phyloP scores from a whole-genome alignment of 495 filamentous ascomycete species.

The Penicillium chermesinum region DNA sequence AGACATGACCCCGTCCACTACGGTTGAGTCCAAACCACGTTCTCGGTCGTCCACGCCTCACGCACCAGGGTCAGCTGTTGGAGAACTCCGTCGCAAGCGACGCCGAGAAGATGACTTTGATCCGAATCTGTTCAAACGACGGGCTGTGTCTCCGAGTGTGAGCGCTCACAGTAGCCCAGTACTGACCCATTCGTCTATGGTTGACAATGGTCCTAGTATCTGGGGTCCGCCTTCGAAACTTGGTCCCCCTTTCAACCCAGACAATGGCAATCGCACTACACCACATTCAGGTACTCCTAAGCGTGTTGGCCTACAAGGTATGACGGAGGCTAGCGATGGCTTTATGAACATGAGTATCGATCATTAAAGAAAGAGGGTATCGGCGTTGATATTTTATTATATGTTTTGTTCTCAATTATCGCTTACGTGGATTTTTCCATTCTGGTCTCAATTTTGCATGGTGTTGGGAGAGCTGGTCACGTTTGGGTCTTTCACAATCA shows the following conservation, averaged over 20 bases:
- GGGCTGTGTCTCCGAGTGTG: slow-evolving; percentile 89
- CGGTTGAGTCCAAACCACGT: slow-evolving; percentile 33
- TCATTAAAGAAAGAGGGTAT: slow-evolving; percentile 1
- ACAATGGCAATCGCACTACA: slow-evolving; percentile 34
- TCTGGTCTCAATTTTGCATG: slow-evolving; percentile 5
- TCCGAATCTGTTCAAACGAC: slow-evolving; percentile 80
- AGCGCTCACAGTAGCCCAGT: slow-evolving; percentile 86
- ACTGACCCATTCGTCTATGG: slow-evolving; percentile 72
- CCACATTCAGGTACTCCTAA: slow-evolving; percentile 46
- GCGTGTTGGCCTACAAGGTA: slow-evolving; percentile 85
- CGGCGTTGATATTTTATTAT: neutral
- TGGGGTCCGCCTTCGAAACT: slow-evolving; percentile 68
- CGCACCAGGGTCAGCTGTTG: slow-evolving; percentile 42
- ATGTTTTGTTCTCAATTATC: neutral
- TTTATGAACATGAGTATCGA: slow-evolving; percentile 98
- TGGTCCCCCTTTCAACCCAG: slow-evolving; percentile 43
- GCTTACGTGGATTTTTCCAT: neutral
- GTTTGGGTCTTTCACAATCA: slow-evolving; percentile 3
- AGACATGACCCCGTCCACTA: slow-evolving; percentile 63
- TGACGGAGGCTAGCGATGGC: slow-evolving; percentile 92
- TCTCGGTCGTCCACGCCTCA: slow-evolving; percentile 51
- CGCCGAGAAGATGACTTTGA: slow-evolving; percentile 90
- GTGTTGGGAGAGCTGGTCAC: slow-evolving; percentile 10
- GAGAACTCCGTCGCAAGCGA: slow-evolving; percentile 73
- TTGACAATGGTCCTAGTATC: slow-evolving; percentile 54